Evolutionary conservation across 2,329 filamentous ascomycete genomes (phyloP), one percentile per base, ranked within the genome.

Genomic region (Paraphoma chrysanthemicola): DNA sequence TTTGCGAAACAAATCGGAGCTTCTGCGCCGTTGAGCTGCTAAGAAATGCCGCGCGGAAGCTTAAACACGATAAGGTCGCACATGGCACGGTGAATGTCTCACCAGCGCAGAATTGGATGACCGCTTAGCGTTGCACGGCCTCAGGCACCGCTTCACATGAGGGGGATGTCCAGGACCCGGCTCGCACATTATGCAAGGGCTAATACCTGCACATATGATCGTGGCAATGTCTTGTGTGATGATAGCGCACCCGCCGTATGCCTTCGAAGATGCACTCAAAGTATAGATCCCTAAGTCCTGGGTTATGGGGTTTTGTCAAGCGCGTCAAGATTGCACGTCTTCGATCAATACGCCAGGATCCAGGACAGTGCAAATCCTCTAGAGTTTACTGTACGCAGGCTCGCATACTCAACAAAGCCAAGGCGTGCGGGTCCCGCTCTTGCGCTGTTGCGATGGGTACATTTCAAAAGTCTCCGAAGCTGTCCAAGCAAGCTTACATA

Each of bases 21-120:
- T 5, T 29, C 23, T 28, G 29, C 36, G 23, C 28, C 17, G 18
- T 43, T 43, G 18, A 49, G 18, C 29, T 50, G 50, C 54, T 51
- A 54, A 53, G 51, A 46, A 31, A 47, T 51, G 39, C 46, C 44
- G 46, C 44, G 46, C 30, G 43, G 44, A 53, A 53, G 51, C 48
- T 57, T 54, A 41, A 51, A 18, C 33, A 14, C 18, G 36, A 51
- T 47, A 57, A 53, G 46, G 41, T 36, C n/a, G 46, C 46, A 44
- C 33, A 29, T 36, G 46, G 45, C 38, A 51, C 50, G 9, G 6
- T 16, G 45, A 39, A 11, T 38, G 55, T 56, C 36, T 47, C 54
- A 49, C 41, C 11, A n/a, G 18, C 31, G 31, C 11, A 42, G 31
- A 45, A 42, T 17, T 6, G n/a, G 23, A 36, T 3, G 33, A 36